phyloP scores from a whole-genome alignment of 2,329 filamentous ascomycete species.

The Sporothrix mexicana region DNA sequence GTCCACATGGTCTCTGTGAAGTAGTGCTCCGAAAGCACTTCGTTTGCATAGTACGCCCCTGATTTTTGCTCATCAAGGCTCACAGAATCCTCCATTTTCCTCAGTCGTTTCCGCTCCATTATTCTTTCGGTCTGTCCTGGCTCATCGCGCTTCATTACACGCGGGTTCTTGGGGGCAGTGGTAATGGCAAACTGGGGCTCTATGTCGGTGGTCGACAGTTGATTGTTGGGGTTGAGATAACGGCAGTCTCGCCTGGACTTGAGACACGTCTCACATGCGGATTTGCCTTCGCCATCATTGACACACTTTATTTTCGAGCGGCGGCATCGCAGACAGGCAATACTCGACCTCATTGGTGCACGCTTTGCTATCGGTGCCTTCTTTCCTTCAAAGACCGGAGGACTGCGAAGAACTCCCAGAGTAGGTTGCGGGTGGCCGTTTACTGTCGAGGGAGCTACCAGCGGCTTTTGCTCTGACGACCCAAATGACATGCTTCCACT shows the following conservation, averaged over 20 bases:
- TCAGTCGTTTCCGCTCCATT: slow-evolving; percentile 57
- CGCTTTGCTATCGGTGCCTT: slow-evolving; percentile 49
- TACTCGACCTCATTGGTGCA: slow-evolving; percentile 73
- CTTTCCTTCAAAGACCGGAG: slow-evolving; percentile 44
- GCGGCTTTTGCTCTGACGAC: background rate
- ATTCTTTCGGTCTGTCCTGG: slow-evolving; percentile 47
- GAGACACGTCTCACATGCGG: slow-evolving; percentile 76
- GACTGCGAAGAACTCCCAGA: background rate
- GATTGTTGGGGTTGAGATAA: slow-evolving; percentile 62
- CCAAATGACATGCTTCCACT: background rate
- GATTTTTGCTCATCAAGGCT: slow-evolving; percentile 49
- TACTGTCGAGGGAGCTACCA: background rate
- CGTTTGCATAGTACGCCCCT: slow-evolving; percentile 53
- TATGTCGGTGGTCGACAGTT: background rate
- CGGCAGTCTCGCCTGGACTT: slow-evolving; percentile 73
- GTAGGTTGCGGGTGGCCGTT: slow-evolving; percentile 1
- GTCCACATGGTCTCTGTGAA: slow-evolving; percentile 71
- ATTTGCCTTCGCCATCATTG: slow-evolving; percentile 70
- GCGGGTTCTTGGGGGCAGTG: slow-evolving; percentile 37
- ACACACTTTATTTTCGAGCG: slow-evolving; percentile 87
- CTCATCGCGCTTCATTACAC: slow-evolving; percentile 50
- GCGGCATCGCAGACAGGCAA: slow-evolving; percentile 77
- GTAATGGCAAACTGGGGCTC: slow-evolving; percentile 23
- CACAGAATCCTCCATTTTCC: slow-evolving; percentile 52
- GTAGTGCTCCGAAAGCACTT: slow-evolving; percentile 66